Base-by-base conservation (phyloP, 2,329 filamentous ascomycete species). In the Stagonosporopsis tanaceti region DNA sequence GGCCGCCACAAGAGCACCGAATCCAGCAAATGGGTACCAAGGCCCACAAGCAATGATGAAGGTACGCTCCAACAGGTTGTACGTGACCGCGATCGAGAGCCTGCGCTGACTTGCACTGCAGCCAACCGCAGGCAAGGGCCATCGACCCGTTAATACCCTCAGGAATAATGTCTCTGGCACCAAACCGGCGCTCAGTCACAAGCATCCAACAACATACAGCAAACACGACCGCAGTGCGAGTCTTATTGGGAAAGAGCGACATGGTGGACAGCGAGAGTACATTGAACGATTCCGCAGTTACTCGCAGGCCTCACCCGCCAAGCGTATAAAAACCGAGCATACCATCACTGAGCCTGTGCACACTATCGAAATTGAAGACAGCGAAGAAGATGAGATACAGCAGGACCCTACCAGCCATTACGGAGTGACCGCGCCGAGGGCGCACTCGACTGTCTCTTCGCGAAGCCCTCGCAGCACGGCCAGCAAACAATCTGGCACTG, bases 251-350 rank as follows among this genome's bases (percentile, higher is more conserved):
- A 30, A 51, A 6, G 24, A 47, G 39, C 53, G 28, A 53, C 53
- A 64, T 25, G n/a, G 51, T 8, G 61, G 61, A 24, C 58, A 61
- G 39, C 32, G 24, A 47, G 41, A 47, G 8, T 61, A 44, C 41
- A 28, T 55, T 9, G 32, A 58, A 11, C 42, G 22, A 8, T 15
- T 38, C 17, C 32, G 38, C 3, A 14, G 9, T 15, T 6, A 39
- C 3, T 39, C 27, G 25, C 48, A 34, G 17, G 15, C 39, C 24
- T 37, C 45, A 9, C 44, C 59, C 12, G 20, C 24, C 8, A 73
- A 73, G 37, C 60, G 69, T 30, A 62, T 62, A 41, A 73, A 68
- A 32, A 66, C 40, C 6, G 45, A 58, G 8, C 53, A 64, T 20
- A 4, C 11, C 24, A 14, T 11, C 30, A 17, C 27, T 3, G 11